A percentile compares a stretch with the other conserved stretches of the same genome.
Conservation (phyloP, 768 basidiomycete species). For the Trametopsis cervina region DNA sequence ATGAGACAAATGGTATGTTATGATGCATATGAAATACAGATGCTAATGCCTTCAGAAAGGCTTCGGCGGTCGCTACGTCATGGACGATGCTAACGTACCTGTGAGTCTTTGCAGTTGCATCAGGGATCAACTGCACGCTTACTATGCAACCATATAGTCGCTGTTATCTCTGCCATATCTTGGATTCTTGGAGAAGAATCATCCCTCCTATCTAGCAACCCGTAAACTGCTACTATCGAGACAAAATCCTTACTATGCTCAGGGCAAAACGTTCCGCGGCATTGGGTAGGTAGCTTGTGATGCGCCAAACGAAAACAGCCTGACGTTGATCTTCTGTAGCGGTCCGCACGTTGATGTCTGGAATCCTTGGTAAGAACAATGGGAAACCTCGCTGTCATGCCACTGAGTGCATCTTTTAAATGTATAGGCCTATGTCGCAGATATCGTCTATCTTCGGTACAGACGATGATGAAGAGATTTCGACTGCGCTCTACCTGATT, state of each 20-base stretch:
- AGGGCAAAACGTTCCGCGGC: constrained; percentile 58
- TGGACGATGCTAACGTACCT: constrained; percentile 85
- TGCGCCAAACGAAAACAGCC: too few species aligned
- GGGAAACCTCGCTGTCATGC: background rate
- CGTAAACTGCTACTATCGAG: constrained; percentile 53
- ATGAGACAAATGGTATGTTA: constrained; percentile 61
- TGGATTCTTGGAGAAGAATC: constrained; percentile 57
- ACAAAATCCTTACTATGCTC: constrained; percentile 64
- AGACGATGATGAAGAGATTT: constrained; percentile 64
- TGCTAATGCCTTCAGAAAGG: too few species aligned
- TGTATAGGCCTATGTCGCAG: constrained; percentile 69
- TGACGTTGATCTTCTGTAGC: constrained; percentile 27
- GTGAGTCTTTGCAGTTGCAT: constrained; percentile 38
- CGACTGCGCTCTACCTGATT: constrained; percentile 53
- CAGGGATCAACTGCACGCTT: too few species aligned
- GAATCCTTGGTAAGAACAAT: constrained; percentile 52
- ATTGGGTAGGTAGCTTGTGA: constrained; percentile 44
- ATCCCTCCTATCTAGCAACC: constrained; percentile 60
- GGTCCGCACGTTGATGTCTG: constrained; percentile 70
- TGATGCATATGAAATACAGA: too few species aligned
- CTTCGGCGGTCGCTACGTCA: constrained; percentile 64
- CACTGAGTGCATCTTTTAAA: background rate
- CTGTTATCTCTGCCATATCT: constrained; percentile 75
- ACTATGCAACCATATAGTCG: constrained; percentile 35
- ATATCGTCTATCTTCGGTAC: constrained; percentile 70